These are phyloP conservation scores for Meyerozyma smithsonii DNA, from an alignment of 1,139 yeast genomes.

Conservation along the genomic window DNA sequence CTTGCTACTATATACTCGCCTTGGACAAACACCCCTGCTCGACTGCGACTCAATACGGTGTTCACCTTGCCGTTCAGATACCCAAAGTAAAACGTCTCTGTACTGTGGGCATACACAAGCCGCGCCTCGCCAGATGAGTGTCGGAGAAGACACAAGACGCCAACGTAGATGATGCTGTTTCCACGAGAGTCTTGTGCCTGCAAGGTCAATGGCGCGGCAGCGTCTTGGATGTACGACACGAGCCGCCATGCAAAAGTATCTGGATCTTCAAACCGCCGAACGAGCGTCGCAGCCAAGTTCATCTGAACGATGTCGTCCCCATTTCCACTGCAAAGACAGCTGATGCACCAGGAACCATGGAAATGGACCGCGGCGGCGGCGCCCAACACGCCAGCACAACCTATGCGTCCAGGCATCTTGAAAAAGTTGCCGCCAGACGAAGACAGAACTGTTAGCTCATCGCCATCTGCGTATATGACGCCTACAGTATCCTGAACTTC, in stretches of 20 bases:
- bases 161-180: slow-evolving; percentile 24
- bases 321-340: slow-evolving; percentile 50
- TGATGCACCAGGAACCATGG: slow-evolving; percentile 14
- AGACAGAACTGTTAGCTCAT: slow-evolving; percentile 13
- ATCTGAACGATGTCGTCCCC: slow-evolving; percentile 49
- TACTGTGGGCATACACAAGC: slow-evolving; percentile 39
- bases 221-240: neutral
- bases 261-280: slow-evolving; percentile 6
- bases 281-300: slow-evolving; percentile 32
- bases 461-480: slow-evolving; percentile 13
- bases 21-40: slow-evolving; percentile 1
- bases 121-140: slow-evolving; percentile 10
- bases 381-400: slow-evolving; percentile 51
- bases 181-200: slow-evolving; percentile 5
- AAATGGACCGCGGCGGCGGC: slow-evolving; percentile 31
- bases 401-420: slow-evolving; percentile 46
- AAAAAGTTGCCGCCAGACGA: slow-evolving; percentile 54
- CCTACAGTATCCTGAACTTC: slow-evolving; percentile 37
- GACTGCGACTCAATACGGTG: slow-evolving; percentile 4
- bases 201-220: neutral
- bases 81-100: slow-evolving; percentile 43
- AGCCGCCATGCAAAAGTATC: neutral
- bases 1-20: neutral
- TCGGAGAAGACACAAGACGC: slow-evolving; percentile 24
- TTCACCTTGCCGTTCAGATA: slow-evolving; percentile 11